These are phyloP conservation scores for Sphaerulina vaccinii DNA, from an alignment of 2,329 filamentous ascomycete species.

Conservation along the genomic window DNA sequence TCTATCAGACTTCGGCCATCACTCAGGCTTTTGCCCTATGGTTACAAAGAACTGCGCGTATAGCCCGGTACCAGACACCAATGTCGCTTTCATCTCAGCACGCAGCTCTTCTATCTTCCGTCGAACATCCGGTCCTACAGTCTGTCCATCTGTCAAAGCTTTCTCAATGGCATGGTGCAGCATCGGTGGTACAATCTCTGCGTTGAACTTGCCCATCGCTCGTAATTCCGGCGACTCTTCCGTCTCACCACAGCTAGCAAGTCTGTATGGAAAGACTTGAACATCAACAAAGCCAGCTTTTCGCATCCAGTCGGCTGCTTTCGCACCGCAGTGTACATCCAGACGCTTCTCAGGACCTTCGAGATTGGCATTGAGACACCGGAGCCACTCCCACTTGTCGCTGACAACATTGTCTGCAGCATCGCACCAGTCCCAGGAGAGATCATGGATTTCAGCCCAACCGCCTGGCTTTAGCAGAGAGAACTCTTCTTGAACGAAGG, in stretches of 20 bases:
- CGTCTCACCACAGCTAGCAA: conserved; percentile 5
- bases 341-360: too few relatives aligned
- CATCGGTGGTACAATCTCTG: conserved; percentile 11
- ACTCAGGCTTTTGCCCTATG: conserved; percentile 18
- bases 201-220: conserved; percentile 12
- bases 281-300: conserved; percentile 13
- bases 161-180: conserved; percentile 14
- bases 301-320: too few relatives aligned
- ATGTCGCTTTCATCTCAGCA: conserved; percentile 14
- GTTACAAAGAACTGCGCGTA: conserved; percentile 16
- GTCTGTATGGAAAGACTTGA: conserved; percentile 8
- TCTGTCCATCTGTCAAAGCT: conserved; percentile 1
- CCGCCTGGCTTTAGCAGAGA: conserved; percentile 25
- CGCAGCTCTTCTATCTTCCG: conserved; percentile 10
- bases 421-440: conserved; percentile 12
- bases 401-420: conserved; percentile 3
- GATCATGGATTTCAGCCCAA: conserved; percentile 28
- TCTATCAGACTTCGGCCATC: too few relatives aligned
- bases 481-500: conserved; percentile 18
- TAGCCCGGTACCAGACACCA: conserved; percentile 4
- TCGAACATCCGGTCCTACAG: too few relatives aligned
- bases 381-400: conserved; percentile 15
- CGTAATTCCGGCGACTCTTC: conserved; percentile 12
- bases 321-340: too few relatives aligned
- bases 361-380: too few relatives aligned